phyloP scores from a whole-genome alignment of 73 alveolate genomes.

The Tetrahymena thermophila region DNA sequence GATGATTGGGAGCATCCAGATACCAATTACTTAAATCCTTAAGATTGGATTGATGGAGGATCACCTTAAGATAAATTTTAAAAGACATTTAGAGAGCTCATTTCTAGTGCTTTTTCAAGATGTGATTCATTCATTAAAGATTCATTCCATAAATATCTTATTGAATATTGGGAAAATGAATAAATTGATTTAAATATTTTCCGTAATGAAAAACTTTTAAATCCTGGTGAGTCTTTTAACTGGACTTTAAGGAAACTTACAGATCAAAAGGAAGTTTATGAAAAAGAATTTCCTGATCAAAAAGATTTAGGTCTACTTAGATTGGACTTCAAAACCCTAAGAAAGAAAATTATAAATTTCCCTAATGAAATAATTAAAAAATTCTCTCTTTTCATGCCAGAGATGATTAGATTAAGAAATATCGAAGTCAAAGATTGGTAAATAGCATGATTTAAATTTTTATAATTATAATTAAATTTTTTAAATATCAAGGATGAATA shows the following conservation, averaged over 20 bases:
- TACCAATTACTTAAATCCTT: constrained; percentile 56
- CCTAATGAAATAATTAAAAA: constrained; percentile 49
- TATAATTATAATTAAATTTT: neutral
- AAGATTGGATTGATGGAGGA: constrained; percentile 72
- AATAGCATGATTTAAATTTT: constrained; percentile 9
- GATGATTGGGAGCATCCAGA: constrained; percentile 87
- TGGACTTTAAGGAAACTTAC: constrained; percentile 16
- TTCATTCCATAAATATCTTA: constrained; percentile 42
- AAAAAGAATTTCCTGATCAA: constrained; percentile 1
- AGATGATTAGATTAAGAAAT: constrained; percentile 46
- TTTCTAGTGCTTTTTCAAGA: constrained; percentile 55
- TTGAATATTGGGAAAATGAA: constrained; percentile 58
- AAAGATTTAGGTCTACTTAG: constrained; percentile 24
- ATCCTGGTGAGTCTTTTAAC: constrained; percentile 55
- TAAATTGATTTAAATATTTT: constrained; percentile 47
- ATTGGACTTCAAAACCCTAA: constrained; percentile 13
- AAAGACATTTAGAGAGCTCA: constrained; percentile 35
- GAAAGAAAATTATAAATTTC: constrained; percentile 19
- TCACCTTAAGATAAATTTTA: constrained; percentile 45
- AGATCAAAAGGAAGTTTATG: constrained; percentile 15
- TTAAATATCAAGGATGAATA: neutral
- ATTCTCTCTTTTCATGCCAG: constrained; percentile 51
- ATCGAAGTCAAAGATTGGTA: constrained; percentile 59
- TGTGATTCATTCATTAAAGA: constrained; percentile 46
- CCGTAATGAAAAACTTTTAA: constrained; percentile 52